Evolutionary conservation across 73 alveolate species (phyloP), one percentile per base, ranked within the genome.

Genomic region (Paraurostyla sp.): DNA sequence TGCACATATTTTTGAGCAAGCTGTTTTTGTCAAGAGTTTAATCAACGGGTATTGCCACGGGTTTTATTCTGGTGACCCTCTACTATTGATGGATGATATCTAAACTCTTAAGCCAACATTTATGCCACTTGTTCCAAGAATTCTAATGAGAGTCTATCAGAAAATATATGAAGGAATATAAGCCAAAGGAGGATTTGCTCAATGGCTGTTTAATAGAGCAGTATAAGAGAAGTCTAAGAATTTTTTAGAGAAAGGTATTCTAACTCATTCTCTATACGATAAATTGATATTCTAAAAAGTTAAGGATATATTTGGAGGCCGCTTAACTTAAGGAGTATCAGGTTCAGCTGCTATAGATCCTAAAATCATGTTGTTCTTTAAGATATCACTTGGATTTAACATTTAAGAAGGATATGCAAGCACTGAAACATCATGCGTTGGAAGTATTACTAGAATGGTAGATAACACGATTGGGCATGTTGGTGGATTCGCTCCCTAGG

Each of bases 401-500:
- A 43, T 81, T 50, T 6, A 9, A 3, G 98, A 96, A 76, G 98
- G 95, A 0, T 96, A 96, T 69, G 99, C 97, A 0, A 94, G 88
- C 83, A 96, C 99, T 27, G 99, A 96, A 71, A 59, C 93, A 32
- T 71, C 92, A 52, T 97, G 96, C 7, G 96, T 95, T 48, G 89
- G 87, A 0, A 59, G 95, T 50, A 43, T 83, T 50, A 75, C 97
- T 2, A 86, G 58, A 0, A 80, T 84, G 27, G 69, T 85, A 22
- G 99, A 96, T 75, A 81, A 93, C 9, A 85, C 68, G 43, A 35
- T 95, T 9, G 99, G 98, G 22, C 97, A 94, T 71, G 97, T 97
- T 27, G 99, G 99, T 0, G 99, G 99, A 2, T 93, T 97, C 60
- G 62, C 91, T 32, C 83, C 92, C n/a, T 71, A 95, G 85, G 51